A percentile compares a stretch with the other conserved stretches of the same genome.
These are phyloP conservation scores for Euphorbia tirucalli DNA, from an alignment of 345 rosid species.

Conservation along the genomic window DNA sequence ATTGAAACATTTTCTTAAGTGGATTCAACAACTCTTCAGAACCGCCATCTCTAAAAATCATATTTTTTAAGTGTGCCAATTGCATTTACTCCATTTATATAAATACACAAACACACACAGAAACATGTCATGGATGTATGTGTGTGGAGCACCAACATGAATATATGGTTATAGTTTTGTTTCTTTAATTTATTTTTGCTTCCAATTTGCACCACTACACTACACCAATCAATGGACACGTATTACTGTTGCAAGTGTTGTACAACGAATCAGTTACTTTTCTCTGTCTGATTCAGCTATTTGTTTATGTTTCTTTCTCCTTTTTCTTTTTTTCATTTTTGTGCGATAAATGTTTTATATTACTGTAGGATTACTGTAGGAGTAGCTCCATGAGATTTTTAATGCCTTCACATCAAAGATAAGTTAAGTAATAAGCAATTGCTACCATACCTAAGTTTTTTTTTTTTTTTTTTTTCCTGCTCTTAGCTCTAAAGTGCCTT, in stretches of 20 bases:
- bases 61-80: not conserved
- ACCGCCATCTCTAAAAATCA: not conserved
- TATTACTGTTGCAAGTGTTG: too few relatives aligned
- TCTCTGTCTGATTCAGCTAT: not conserved
- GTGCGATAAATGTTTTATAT: not conserved
- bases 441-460: not conserved
- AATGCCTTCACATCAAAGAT: not conserved
- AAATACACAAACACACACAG: too few relatives aligned
- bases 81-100: not conserved
- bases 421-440: not conserved
- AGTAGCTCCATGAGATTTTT: not conserved
- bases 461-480: not conserved
- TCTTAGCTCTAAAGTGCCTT: not conserved
- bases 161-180: constrained; percentile 4
- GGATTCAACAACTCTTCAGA: not conserved
- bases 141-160: constrained; percentile 12
- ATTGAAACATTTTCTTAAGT: not conserved
- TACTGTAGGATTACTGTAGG: too few relatives aligned
- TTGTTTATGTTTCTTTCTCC: not conserved
- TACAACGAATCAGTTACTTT: constrained; percentile 31
- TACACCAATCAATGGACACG: constrained; percentile 2
- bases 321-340: not conserved
- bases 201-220: constrained; percentile 22
- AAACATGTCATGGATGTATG: not conserved
- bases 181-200: constrained; percentile 13